Percentiles rank a stretch among this genome's conserved stretches.
Evolutionary conservation across 2,329 filamentous ascomycete genomes (phyloP).

Genomic region (Neonectria coccinea): DNA sequence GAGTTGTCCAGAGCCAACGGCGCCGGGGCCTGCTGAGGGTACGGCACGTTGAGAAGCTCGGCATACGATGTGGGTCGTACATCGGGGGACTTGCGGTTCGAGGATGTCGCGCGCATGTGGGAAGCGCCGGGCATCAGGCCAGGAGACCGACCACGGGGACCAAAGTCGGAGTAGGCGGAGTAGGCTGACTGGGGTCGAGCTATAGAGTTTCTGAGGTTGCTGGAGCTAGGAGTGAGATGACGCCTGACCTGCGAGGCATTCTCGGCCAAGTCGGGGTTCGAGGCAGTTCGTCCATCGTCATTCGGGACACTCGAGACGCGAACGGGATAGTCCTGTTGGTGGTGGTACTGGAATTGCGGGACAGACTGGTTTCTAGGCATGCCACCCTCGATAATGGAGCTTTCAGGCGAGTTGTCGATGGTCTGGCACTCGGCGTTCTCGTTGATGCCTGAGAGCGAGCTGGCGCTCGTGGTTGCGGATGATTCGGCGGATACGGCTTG

Average conservation of each 20-base stretch:
- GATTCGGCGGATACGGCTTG: conserved; percentile 63
- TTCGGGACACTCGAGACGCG: conserved; percentile 57
- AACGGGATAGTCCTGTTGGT: conserved; percentile 62
- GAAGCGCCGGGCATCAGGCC: conserved; percentile 56
- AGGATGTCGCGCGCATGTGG: conserved; percentile 61
- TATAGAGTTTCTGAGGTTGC: conserved; percentile 67
- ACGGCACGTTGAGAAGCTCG: conserved; percentile 75
- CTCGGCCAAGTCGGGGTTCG: conserved; percentile 65
- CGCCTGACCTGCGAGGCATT: conserved; percentile 65
- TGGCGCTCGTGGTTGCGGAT: conserved; percentile 67
- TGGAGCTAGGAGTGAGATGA: conserved; percentile 70
- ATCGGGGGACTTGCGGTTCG: conserved; percentile 68
- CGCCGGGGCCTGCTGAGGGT: conserved; percentile 79
- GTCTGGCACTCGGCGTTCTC: conserved; percentile 60
- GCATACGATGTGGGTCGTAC: conserved; percentile 65
- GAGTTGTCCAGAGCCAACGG: conserved; percentile 83
- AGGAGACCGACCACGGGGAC: conserved; percentile 72
- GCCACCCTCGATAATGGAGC: conserved; percentile 62
- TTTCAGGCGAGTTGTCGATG: conserved; percentile 60
- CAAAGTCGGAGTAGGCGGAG: conserved; percentile 78
- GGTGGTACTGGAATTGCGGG: conserved; percentile 72
- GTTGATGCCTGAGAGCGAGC: conserved; percentile 64
- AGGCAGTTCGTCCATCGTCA: conserved; percentile 58
- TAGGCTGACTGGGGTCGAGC: conserved; percentile 81
- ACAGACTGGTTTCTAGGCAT: conserved; percentile 58